Evolutionary conservation across 345 rosid species (phyloP).

Genomic region (Trapa bicornis): DNA sequence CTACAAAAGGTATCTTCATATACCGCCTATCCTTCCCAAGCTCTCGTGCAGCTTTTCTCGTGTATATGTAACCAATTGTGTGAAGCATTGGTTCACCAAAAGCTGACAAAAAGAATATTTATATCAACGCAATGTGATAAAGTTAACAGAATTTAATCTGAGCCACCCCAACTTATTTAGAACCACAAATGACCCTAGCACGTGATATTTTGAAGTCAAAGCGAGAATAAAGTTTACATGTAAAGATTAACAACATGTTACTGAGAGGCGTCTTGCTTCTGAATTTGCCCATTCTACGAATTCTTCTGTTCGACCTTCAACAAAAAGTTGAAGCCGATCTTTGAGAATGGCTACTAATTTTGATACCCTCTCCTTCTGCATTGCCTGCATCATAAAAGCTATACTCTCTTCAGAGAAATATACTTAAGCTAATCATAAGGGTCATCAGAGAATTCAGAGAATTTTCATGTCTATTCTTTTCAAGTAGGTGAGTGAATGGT

Average conservation of each 20-base stretch:
- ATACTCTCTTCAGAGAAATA: constrained; percentile 4
- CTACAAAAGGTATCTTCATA: constrained; percentile 87
- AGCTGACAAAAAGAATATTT: constrained; percentile 26
- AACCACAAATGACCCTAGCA: background rate
- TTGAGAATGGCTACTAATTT: constrained; percentile 49
- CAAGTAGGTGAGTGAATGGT: background rate
- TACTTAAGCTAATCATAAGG: background rate
- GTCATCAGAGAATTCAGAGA: background rate
- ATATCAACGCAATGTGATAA: background rate
- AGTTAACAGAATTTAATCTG: background rate
- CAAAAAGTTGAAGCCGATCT: constrained; percentile 55
- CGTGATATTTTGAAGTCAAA: background rate
- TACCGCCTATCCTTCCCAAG: constrained; percentile 70
- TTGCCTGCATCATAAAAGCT: constrained; percentile 30
- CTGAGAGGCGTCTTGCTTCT: constrained; percentile 68
- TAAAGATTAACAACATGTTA: constrained; percentile 40
- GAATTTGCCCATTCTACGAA: constrained; percentile 60
- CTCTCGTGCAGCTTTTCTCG: constrained; percentile 76
- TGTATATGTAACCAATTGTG: constrained; percentile 85
- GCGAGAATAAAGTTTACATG: background rate
- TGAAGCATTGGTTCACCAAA: constrained; percentile 98
- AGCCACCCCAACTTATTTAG: background rate
- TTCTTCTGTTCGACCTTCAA: constrained; percentile 54
- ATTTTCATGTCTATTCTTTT: background rate
- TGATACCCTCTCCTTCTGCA: constrained; percentile 70